Conservation (phyloP, 805 yeast species). For the Lipomyces mesembrius region DNA sequence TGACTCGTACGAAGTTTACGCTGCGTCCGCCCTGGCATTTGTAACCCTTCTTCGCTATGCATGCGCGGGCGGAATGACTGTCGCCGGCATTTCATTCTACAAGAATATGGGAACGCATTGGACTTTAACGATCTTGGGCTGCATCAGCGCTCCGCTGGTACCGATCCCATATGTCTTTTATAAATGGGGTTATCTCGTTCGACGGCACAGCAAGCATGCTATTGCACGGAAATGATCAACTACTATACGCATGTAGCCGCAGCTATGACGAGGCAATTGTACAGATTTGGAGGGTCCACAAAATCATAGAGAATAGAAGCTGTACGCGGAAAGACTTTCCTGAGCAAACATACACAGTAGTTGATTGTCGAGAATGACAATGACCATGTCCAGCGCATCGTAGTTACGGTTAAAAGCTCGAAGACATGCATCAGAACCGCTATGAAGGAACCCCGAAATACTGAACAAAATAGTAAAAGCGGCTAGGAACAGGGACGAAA, state of each 20-base stretch:
- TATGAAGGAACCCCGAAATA: too few relatives aligned
- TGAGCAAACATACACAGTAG: too few relatives aligned
- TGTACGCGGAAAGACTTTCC: too few relatives aligned
- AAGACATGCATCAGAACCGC: too few relatives aligned
- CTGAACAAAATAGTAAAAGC: too few relatives aligned
- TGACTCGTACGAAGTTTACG: slow-evolving; percentile 53
- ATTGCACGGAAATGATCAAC: slow-evolving; percentile 3
- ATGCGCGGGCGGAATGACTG: slow-evolving; percentile 59
- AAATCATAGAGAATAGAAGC: neutral
- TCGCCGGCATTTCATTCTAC: slow-evolving; percentile 60
- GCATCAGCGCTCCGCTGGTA: slow-evolving; percentile 44
- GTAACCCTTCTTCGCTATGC: slow-evolving; percentile 63
- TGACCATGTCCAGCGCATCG: too few relatives aligned
- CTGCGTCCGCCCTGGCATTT: slow-evolving; percentile 84
- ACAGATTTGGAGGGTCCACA: neutral
- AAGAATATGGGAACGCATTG: slow-evolving; percentile 56
- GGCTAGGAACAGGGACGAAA: too few relatives aligned
- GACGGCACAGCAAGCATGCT: slow-evolving; percentile 42
- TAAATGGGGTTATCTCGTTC: slow-evolving; percentile 52
- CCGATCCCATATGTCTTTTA: slow-evolving; percentile 64
- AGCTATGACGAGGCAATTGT: neutral
- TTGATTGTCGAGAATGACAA: too few relatives aligned
- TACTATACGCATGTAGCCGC: neutral
- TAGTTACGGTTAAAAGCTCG: too few relatives aligned
- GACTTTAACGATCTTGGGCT: slow-evolving; percentile 40